These are phyloP conservation scores for Plenodomus tracheiphilus DNA, from an alignment of 2,329 filamentous ascomycete genomes.

Conservation along the genomic window DNA sequence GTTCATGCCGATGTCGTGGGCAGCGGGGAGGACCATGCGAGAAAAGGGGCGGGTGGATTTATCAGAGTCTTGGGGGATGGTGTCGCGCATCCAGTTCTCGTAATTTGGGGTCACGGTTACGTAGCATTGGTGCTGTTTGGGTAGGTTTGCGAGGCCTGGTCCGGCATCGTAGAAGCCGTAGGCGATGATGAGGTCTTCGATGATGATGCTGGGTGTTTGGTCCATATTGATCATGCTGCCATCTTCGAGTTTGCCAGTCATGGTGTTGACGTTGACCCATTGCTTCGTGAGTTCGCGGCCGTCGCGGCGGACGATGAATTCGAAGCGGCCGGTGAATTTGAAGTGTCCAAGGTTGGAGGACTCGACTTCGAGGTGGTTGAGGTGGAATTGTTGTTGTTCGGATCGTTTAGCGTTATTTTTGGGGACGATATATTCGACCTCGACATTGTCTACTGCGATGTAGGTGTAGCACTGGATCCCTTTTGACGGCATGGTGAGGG, in stretches of 20 bases:
- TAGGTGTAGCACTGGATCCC: constrained; percentile 40
- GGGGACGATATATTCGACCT: constrained; percentile 53
- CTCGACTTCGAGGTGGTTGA: constrained; percentile 53
- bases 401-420: constrained; percentile 35
- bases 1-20: constrained; percentile 59
- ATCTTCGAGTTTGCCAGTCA: constrained; percentile 49
- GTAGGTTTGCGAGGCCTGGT: constrained; percentile 48
- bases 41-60: constrained; percentile 48
- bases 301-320: constrained; percentile 45
- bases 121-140: constrained; percentile 49
- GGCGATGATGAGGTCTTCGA: constrained; percentile 45
- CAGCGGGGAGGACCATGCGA: constrained; percentile 50
- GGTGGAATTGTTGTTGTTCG: constrained; percentile 43
- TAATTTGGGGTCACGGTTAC: constrained; percentile 52
- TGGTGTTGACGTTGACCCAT: constrained; percentile 52
- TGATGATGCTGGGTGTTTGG: constrained; percentile 33
- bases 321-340: constrained; percentile 52
- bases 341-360: constrained; percentile 48
- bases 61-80: constrained; percentile 47
- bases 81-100: constrained; percentile 50
- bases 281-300: constrained; percentile 48
- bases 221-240: constrained; percentile 45
- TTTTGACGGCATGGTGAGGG: constrained; percentile 39
- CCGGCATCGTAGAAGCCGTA: constrained; percentile 58
- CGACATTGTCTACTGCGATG: constrained; percentile 43